Conservation (phyloP, 257 asterid species). For the Galeopsis tetrahit region DNA sequence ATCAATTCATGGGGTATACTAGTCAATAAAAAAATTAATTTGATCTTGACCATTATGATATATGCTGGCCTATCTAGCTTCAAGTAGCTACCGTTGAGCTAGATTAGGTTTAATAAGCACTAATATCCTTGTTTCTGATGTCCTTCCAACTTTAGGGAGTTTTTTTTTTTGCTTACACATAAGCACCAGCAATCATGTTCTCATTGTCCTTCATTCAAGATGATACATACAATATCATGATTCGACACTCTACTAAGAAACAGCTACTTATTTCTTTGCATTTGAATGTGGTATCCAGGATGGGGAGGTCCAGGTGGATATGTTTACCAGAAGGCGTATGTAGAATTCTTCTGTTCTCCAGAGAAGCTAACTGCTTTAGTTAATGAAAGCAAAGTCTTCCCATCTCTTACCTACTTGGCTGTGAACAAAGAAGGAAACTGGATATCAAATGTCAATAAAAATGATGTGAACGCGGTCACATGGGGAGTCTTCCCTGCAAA, state of each 20-base stretch:
- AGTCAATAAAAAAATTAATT: not conserved
- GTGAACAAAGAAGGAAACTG: slow-evolving; percentile 71
- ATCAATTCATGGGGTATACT: no score
- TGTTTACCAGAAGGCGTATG: slow-evolving; percentile 91
- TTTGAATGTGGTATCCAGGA: slow-evolving; percentile 54
- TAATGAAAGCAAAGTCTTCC: slow-evolving; percentile 63
- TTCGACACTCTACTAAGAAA: slow-evolving; percentile 16
- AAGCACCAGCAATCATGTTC: not conserved
- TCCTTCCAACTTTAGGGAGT: not conserved
- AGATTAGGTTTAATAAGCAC: not conserved
- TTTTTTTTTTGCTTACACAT: not conserved
- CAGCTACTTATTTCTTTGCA: slow-evolving; percentile 28
- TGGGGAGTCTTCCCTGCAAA: slow-evolving; percentile 98
- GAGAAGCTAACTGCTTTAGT: slow-evolving; percentile 66
- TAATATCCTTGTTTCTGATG: not conserved
- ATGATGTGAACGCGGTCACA: slow-evolving; percentile 82
- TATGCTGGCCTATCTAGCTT: slow-evolving; percentile 1
- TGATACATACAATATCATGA: not conserved
- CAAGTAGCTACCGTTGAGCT: not conserved
- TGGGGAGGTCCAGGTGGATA: slow-evolving; percentile 98
- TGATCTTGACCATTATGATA: not conserved
- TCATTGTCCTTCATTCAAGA: not conserved
- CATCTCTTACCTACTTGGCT: slow-evolving; percentile 80
- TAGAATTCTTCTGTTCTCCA: slow-evolving; percentile 81
- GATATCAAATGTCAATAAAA: slow-evolving; percentile 61